These are phyloP conservation scores for Entelexis sorbosivorans DNA, from an alignment of 1,139 yeast species.

Conservation along the genomic window DNA sequence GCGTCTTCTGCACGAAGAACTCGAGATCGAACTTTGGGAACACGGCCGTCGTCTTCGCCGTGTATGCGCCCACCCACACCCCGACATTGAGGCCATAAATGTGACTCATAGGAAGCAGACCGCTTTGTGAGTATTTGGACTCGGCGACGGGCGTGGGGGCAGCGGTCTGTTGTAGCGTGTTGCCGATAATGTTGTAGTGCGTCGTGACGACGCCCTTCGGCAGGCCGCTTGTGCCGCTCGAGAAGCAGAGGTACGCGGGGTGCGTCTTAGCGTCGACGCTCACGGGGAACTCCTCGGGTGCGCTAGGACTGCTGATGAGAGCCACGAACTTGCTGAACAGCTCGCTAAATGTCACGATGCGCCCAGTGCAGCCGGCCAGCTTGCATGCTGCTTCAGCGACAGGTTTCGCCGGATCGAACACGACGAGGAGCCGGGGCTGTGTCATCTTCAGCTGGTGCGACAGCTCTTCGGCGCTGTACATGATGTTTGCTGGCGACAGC, in stretches of 20 bases:
- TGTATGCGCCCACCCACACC: constrained; percentile 24
- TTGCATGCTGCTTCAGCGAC: constrained; percentile 28
- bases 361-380: background rate
- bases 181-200: constrained; percentile 36
- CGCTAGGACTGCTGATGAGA: background rate
- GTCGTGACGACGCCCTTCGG: constrained; percentile 65
- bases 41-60: constrained; percentile 24
- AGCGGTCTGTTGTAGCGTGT: constrained; percentile 24
- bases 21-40: constrained; percentile 31
- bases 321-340: constrained; percentile 2
- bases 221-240: constrained; percentile 66
- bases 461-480: constrained; percentile 31
- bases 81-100: constrained; percentile 30
- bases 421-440: constrained; percentile 27
- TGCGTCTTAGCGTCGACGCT: constrained; percentile 22
- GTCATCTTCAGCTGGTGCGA: constrained; percentile 30
- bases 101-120: constrained; percentile 33
- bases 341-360: constrained; percentile 7
- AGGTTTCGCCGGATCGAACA: constrained; percentile 21
- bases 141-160: constrained; percentile 13
- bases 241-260: constrained; percentile 40
- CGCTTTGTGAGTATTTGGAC: constrained; percentile 9
- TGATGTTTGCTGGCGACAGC: constrained; percentile 32
- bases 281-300: constrained; percentile 21
- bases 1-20: constrained; percentile 25